A percentile compares a stretch with the other conserved stretches of the same genome.
These are phyloP conservation scores for Agroathelia rolfsii DNA, from an alignment of 1,284 basidiomycete species.

Conservation along the genomic window DNA sequence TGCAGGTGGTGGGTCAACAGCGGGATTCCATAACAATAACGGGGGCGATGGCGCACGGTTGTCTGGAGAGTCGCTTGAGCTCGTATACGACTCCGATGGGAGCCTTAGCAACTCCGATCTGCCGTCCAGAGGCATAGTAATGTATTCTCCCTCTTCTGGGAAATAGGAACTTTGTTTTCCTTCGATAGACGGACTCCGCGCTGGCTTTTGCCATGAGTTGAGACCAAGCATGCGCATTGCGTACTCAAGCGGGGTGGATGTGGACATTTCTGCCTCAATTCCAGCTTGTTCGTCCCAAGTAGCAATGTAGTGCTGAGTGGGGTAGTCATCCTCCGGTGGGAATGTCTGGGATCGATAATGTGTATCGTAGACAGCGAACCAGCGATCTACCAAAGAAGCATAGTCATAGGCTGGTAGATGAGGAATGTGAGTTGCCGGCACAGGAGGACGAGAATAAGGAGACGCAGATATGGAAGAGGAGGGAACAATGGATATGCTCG, in stretches of 20 bases:
- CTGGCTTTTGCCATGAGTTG: no score
- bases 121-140: conserved; percentile 75
- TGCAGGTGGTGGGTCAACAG: conserved; percentile 64
- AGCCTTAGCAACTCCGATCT: conserved; percentile 77
- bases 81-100: conserved; percentile 26
- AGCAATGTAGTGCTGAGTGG: conserved; percentile 59
- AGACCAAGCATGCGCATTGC: no score
- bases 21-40: conserved; percentile 57
- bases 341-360: conserved; percentile 58
- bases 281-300: conserved; percentile 53
- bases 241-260: conserved; percentile 17
- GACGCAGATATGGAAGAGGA: no score
- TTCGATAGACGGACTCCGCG: no score
- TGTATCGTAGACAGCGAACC: conserved; percentile 85
- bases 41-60: conserved; percentile 49
- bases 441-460: no score
- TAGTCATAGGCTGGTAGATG: conserved; percentile 20
- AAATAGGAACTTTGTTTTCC: no score
- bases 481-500: no score
- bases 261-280: conserved; percentile 21
- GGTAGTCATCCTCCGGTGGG: conserved; percentile 41
- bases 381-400: conserved; percentile 73
- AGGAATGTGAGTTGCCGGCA: no score
- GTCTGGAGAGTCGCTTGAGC: conserved; percentile 16
- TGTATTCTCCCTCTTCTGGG: conserved; percentile 69